Evolutionary conservation across 2,329 filamentous ascomycete genomes (phyloP), one percentile per base, ranked within the genome.

Genomic region (Pyricularia pennisetigena): DNA sequence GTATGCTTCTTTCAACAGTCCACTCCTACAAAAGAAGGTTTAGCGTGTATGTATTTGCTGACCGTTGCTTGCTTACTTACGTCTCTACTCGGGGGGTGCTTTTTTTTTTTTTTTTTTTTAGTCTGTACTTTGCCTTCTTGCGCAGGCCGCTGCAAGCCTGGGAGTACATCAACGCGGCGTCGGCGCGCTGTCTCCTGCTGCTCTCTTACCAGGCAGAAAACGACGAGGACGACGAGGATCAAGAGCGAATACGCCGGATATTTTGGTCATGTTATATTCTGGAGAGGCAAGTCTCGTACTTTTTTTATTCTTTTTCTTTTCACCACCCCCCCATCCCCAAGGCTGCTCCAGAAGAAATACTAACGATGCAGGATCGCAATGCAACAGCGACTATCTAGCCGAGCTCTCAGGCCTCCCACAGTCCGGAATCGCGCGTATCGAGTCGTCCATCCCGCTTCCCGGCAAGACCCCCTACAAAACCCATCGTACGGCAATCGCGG

Each of bases 191-290:
- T 68, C 79, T 83, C 1, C 73, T 84, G 0, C 76, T 85, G 0
- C 72, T 84, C 2, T 81, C 82, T 0, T 84, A 84, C 64, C 76
- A 77, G 1, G 73, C 75, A 0, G 73, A 71, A 3, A 75, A 74
- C 9, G 64, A 28, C 9, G 66, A 61, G n/a, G 32, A 61, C 54
- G 14, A 61, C 23, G 76, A 77, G 32, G 80, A 82, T 3, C 75
- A 79, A 54, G 82, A 85, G 71, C 80, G 82, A 2, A 79, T 83
- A 0, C 75, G 80, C 16, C 76, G 83, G 0, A 84, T 85, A 67
- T 85, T 85, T 70, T 85, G 83, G 83, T 81, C 83, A 0, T 85
- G 83, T 68, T 85, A 84, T 68, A 82, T 85, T 12, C 76, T 85
- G 0, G 83, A 85, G 72, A 83, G 81, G 82, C 80, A 57, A 7